These are phyloP conservation scores for Colletotrichum costaricense DNA, from an alignment of 2,329 filamentous ascomycete genomes.

Conservation along the genomic window DNA sequence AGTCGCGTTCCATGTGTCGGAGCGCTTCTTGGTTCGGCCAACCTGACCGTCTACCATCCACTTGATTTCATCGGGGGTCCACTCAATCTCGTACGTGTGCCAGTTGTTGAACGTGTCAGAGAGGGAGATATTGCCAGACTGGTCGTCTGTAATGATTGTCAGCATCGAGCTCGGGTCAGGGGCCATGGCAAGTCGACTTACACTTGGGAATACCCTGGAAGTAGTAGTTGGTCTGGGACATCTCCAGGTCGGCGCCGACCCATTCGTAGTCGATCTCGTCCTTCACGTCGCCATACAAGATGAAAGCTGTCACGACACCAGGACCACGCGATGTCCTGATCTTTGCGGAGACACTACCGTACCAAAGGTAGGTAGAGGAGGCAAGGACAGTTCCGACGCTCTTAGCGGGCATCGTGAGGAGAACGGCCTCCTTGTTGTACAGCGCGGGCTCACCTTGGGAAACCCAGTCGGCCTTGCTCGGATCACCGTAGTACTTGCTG, in stretches of 20 bases:
- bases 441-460: constrained; percentile 79
- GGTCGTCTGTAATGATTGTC: constrained; percentile 67
- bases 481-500: constrained; percentile 86
- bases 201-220: constrained; percentile 93
- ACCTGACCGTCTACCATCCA: constrained; percentile 89
- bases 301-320: constrained; percentile 97
- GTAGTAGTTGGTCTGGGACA: constrained; percentile 95
- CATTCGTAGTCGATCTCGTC: constrained; percentile 99
- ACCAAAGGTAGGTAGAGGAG: constrained; percentile 92
- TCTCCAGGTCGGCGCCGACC: constrained; percentile 81
- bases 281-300: constrained; percentile 93
- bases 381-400: constrained; percentile 90
- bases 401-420: constrained; percentile 89
- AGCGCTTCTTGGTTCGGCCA: constrained; percentile 78
- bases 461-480: constrained; percentile 86
- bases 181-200: constrained; percentile 57
- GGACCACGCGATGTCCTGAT: constrained; percentile 86
- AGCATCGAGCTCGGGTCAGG: constrained; percentile 33
- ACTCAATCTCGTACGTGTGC: constrained; percentile 94
- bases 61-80: constrained; percentile 86
- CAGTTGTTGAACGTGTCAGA: constrained; percentile 80
- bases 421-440: constrained; percentile 73
- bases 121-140: constrained; percentile 77
- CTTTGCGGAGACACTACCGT: constrained; percentile 88
- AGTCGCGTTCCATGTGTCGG: constrained; percentile 88